Evolutionary conservation across 2,329 filamentous ascomycete species (phyloP).

Genomic region (Aspergillus glaucus): DNA sequence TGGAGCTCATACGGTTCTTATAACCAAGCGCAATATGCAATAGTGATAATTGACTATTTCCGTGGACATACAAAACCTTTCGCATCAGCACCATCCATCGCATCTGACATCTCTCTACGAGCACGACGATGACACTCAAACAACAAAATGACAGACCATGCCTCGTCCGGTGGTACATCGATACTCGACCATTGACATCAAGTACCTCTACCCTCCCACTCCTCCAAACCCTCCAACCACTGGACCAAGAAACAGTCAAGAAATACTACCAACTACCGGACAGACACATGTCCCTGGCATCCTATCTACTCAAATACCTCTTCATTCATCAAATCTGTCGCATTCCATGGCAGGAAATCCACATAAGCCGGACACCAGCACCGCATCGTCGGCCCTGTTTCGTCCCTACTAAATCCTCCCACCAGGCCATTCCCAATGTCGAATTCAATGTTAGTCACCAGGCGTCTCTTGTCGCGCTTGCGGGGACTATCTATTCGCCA

Average conservation of each 20-base stretch:
- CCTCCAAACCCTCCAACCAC: constrained; percentile 33
- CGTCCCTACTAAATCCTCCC: constrained; percentile 28
- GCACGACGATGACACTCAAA: not conserved
- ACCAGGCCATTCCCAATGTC: constrained; percentile 26
- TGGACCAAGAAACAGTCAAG: constrained; percentile 46
- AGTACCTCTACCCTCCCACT: constrained; percentile 30
- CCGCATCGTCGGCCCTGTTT: constrained; percentile 49
- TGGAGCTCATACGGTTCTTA: not conserved
- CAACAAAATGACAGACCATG: constrained; percentile 1
- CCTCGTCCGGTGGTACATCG: constrained; percentile 40
- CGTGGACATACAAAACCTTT: not conserved
- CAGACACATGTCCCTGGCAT: constrained; percentile 55
- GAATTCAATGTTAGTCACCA: constrained; percentile 64
- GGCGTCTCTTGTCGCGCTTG: constrained; percentile 55
- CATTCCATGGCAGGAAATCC: constrained; percentile 53
- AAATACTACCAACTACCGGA: constrained; percentile 51
- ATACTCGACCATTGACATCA: constrained; percentile 31
- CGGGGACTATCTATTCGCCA: constrained; percentile 39
- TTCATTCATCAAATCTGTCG: constrained; percentile 51
- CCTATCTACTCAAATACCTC: constrained; percentile 55
- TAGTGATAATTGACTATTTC: not conserved
- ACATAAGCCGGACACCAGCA: constrained; percentile 46
- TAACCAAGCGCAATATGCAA: not conserved
- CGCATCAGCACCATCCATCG: not conserved
- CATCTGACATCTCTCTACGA: not conserved